Base-by-base conservation (phyloP, 2,329 filamentous ascomycete genomes). In the Fusarium verticillioides region DNA sequence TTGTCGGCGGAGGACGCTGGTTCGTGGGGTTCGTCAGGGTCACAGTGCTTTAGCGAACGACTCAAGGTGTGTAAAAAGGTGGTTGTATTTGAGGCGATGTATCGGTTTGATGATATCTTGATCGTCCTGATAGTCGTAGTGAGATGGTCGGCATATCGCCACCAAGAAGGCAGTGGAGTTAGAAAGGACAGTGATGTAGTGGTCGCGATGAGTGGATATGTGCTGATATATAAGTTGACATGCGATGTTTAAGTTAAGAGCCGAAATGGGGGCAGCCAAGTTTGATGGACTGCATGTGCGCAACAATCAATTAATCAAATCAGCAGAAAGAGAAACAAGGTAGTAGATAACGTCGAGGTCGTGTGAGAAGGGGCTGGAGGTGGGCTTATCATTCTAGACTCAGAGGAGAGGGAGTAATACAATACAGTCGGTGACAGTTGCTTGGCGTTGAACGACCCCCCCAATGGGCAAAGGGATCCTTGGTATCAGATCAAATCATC, bases 311-410 rank as follows among this genome's bases (percentile, higher is more conserved):
- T 59, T 44, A 53, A 62, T 34, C 40, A 58, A 62, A 21, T 60
- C 56, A 62, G 62, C 58, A 68, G 43, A 43, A 47, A 60, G 47
- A 63, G 36, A n/a, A 54, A 62, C 34, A 61, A 49, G 39, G 42
- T 34, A 49, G 44, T 52, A 64, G 63, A 66, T 44, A 68, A 68
- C 42, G 42, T 66, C 59, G 39, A 69, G 60, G 46, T 69, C 56
- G 52, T 53, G 66, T 62, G 66, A 66, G 68, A 73, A 73, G 73
- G 71, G 75, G 71, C 71, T 66, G 71, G 64, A 72, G 59, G 73
- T 73, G 70, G 69, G 76, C 75, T 78, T 75, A 78, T 78, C 75
- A 74, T 73, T 58, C 53, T 70, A 54, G 63, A 32, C 50, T 42
- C 39, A 30, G 36, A 23, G 19, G 37, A 32, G 36, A 30, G 32